A percentile compares a stretch with the other conserved stretches of the same genome.
phyloP scores from a whole-genome alignment of 169 alveolate species.

The Cryptosporidium xiaoi region DNA sequence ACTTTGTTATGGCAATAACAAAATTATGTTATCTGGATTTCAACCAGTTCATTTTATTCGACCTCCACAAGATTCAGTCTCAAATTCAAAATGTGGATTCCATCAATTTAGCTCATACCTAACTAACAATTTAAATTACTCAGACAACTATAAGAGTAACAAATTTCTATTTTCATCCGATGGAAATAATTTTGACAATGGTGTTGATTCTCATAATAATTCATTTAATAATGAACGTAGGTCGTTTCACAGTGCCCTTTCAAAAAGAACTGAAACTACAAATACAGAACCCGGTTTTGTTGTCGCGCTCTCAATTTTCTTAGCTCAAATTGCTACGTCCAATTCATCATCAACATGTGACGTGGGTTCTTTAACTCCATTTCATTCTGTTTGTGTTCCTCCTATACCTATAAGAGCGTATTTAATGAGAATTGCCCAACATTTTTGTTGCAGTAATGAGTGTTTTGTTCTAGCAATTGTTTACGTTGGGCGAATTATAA shows the following conservation, averaged over 20 bases:
- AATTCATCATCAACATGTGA: conserved; percentile 70
- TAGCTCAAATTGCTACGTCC: conserved; percentile 78
- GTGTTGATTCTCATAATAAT: neutral
- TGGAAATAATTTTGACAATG: neutral
- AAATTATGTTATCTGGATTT: no score
- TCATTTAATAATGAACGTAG: neutral
- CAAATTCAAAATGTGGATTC: no score
- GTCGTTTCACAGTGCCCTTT: no score
- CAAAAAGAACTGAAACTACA: neutral
- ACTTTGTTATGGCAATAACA: no score
- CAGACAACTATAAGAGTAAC: neutral
- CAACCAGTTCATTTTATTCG: no score
- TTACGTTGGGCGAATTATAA: conserved; percentile 85
- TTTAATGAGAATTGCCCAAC: conserved; percentile 85
- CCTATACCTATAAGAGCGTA: conserved; percentile 86
- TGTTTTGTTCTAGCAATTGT: conserved; percentile 87
- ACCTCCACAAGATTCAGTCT: no score
- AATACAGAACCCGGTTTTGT: conserved; percentile 79
- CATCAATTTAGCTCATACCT: no score
- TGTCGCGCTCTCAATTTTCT: conserved; percentile 75
- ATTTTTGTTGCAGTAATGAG: conserved; percentile 88
- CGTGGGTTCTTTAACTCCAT: conserved; percentile 84
- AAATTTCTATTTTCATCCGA: neutral
- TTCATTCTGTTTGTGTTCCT: conserved; percentile 88
- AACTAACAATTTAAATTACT: no score